Base-by-base conservation (phyloP, 2,329 filamentous ascomycete species). In the Albophoma yamanashiensis region DNA sequence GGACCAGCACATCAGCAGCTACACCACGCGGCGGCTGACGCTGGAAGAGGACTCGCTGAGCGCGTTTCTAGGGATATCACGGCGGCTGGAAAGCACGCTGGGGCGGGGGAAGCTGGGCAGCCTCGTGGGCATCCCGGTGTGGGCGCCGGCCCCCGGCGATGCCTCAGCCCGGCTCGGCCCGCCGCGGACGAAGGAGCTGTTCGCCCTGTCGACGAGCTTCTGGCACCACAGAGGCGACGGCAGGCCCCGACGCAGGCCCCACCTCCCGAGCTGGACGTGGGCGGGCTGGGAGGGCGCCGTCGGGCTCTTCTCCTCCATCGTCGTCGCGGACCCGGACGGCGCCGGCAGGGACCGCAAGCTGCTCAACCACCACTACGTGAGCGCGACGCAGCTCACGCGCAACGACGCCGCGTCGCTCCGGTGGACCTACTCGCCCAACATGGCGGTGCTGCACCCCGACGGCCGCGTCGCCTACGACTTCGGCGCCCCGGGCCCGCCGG, bases 231-330 rank as follows among this genome's bases (percentile, higher is more conserved):
- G 64, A 42, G 68, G 70, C 4, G 65, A 64, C 8, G 60, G 61
- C 12, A 62, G 65, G 53, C 68, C 67, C 1, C 65, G 59, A n/a
- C 59, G 71, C 50, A 65, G 71, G 1, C 60, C 62, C 0, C 71
- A 74, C 47, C 63, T 74, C 57, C 72, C 72, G 11, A 74, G 72
- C 61, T 74, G 72, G 72, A 71, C 71, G 2, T 74, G 72, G 72
- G 71, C 71, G 2, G 72, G 72, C 2, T 74, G 72, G 72, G 65
- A 67, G 22, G 72, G 72, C 17, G 63, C 69, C 6, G 72, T 73
- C 15, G 71, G 73, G 38, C 62, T 74, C 52, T 66, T 69, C 61
- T 73, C 71, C 7, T 71, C 70, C 14, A 68, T 73, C 31, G 64
- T 67, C 2, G 66, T 73, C n/a, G 65, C 67, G 7, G 71, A 72